phyloP scores from a whole-genome alignment of 768 basidiomycete species.

The Heimioporus sp. region DNA sequence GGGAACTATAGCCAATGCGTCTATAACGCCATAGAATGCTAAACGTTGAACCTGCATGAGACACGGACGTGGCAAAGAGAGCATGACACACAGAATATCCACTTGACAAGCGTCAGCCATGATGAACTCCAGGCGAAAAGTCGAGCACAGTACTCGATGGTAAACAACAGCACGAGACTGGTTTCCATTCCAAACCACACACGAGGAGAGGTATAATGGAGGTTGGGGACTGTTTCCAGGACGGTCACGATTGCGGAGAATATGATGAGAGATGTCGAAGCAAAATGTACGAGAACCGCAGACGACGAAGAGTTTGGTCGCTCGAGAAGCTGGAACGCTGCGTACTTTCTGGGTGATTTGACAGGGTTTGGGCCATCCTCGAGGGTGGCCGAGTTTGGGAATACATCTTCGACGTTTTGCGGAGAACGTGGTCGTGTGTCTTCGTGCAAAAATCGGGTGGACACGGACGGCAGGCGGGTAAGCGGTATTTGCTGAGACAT shows the following conservation, averaged over 20 bases:
- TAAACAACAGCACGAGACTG: conserved; percentile 79
- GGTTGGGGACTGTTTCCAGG: conserved; percentile 75
- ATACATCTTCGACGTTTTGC: conserved; percentile 37
- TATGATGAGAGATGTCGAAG: conserved; percentile 69
- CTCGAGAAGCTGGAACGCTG: conserved; percentile 71
- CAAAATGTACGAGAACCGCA: conserved; percentile 74
- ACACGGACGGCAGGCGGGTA: conserved; percentile 19
- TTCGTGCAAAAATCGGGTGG: conserved; percentile 44
- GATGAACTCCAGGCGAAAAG: conserved; percentile 74
- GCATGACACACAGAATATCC: conserved; percentile 60
- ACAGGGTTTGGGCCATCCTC: conserved; percentile 30
- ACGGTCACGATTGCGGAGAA: conserved; percentile 74
- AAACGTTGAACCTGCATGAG: conserved; percentile 6
- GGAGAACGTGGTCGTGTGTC: conserved; percentile 33
- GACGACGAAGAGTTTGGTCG: conserved; percentile 72
- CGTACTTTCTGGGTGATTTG: conserved; percentile 55
- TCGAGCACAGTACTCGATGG: conserved; percentile 76
- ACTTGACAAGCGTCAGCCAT: conserved; percentile 58
- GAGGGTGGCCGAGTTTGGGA: conserved; percentile 34
- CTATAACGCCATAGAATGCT: conserved; percentile 86
- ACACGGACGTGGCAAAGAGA: not conserved
- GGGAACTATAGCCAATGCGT: conserved; percentile 81
- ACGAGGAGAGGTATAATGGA: conserved; percentile 64
- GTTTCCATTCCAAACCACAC: conserved; percentile 91
- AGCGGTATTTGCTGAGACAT: conserved; percentile 34